These are phyloP conservation scores for Hamiltosporidium tvaerminnensis DNA, from an alignment of 371 early-diverging fungal genomes.

Conservation along the genomic window DNA sequence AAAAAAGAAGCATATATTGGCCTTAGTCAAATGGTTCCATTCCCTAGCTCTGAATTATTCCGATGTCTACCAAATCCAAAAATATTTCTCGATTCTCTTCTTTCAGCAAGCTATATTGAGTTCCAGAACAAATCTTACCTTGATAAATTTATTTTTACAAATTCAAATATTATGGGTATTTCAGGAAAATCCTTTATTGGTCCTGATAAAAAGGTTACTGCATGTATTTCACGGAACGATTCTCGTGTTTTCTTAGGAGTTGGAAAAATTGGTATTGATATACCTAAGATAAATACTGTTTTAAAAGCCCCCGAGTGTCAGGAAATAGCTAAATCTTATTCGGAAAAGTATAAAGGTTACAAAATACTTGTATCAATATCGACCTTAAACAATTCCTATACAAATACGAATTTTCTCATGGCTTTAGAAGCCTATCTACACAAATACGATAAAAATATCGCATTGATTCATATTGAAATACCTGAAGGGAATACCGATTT, in stretches of 20 bases:
- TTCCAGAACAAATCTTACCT: conserved; percentile 14
- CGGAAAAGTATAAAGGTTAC: conserved; percentile 10
- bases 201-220: background rate
- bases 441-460: conserved; percentile 33
- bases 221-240: background rate
- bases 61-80: conserved; percentile 25
- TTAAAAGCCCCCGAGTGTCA: conserved; percentile 22
- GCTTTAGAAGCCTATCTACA: conserved; percentile 34
- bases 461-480: conserved; percentile 47
- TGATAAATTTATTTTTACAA: background rate
- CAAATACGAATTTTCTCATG: conserved; percentile 23
- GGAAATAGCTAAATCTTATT: conserved; percentile 1
- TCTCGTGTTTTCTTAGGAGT: conserved; percentile 13
- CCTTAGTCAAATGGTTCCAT: conserved; percentile 47
- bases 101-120: conserved; percentile 33
- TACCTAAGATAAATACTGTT: conserved; percentile 24
- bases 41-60: conserved; percentile 34
- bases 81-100: conserved; percentile 31
- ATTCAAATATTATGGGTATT: background rate
- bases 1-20: conserved; percentile 24
- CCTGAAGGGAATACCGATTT: conserved; percentile 35
- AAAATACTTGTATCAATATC: background rate
- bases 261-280: conserved; percentile 51
- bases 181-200: background rate
- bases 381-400: background rate